These are phyloP conservation scores for Sherardia arvensis DNA, from an alignment of 257 asterid species.

Conservation along the genomic window DNA sequence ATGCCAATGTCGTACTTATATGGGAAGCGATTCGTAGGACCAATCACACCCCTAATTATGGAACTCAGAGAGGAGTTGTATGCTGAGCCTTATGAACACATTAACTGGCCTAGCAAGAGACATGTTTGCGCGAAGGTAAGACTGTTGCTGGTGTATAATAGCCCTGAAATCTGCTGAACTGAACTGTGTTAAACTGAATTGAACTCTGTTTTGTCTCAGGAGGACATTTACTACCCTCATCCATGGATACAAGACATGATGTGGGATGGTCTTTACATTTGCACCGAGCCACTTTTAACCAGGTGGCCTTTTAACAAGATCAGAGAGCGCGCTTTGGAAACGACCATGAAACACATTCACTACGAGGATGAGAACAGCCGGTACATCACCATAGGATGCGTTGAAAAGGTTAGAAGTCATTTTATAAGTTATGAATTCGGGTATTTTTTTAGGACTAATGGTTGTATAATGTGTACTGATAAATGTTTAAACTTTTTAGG, in stretches of 20 bases:
- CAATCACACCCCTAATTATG: conserved; percentile 18
- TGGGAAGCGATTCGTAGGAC: conserved; percentile 30
- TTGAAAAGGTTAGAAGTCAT: conserved; percentile 19
- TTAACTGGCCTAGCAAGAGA: conserved; percentile 23
- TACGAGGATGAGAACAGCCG: conserved; percentile 29
- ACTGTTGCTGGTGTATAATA: neutral
- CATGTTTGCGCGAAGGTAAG: conserved; percentile 29
- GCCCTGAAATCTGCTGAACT: neutral
- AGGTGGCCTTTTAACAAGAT: conserved; percentile 31
- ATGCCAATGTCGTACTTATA: conserved; percentile 39
- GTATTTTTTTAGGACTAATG: neutral
- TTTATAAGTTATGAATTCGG: no score
- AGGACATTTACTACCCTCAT: conserved; percentile 27
- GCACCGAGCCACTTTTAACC: conserved; percentile 20
- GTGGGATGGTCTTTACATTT: conserved; percentile 21
- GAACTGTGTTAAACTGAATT: neutral
- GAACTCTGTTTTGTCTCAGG: conserved; percentile 11
- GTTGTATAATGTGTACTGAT: neutral
- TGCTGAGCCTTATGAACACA: conserved; percentile 18
- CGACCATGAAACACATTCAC: conserved; percentile 26
- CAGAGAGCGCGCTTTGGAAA: conserved; percentile 24
- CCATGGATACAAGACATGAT: conserved; percentile 23
- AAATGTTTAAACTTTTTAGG: neutral
- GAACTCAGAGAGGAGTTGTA: conserved; percentile 24
- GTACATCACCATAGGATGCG: conserved; percentile 25